Conservation (phyloP, 345 rosid genomes). For the Citrus sp. region DNA sequence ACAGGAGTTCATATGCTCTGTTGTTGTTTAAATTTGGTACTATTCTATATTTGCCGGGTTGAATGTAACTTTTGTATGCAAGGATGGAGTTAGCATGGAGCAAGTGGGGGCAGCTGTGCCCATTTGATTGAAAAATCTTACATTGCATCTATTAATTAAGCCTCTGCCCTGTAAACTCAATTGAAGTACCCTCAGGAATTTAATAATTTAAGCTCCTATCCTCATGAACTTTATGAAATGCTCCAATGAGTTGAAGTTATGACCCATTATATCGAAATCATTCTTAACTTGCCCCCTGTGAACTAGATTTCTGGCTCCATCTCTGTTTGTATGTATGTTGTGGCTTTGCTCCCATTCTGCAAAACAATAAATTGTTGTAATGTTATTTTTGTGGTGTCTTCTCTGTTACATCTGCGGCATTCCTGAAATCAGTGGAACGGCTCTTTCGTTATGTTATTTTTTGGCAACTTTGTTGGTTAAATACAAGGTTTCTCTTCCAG, state of each 20-base stretch:
- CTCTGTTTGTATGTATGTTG: neutral
- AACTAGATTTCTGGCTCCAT: too few species aligned
- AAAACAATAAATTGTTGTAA: neutral
- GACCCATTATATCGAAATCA: too few species aligned
- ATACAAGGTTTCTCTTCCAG: conserved; percentile 38
- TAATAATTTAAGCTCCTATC: too few species aligned
- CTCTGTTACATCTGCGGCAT: neutral
- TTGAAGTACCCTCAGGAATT: too few species aligned
- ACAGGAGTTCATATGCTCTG: neutral
- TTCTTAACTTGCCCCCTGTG: too few species aligned
- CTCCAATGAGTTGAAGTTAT: too few species aligned
- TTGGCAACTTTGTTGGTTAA: neutral
- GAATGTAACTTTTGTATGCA: neutral
- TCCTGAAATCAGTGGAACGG: neutral
- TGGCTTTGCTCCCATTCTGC: neutral
- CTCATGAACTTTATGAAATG: too few species aligned
- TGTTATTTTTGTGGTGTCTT: neutral
- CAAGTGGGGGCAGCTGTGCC: too few species aligned
- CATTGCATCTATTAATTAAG: too few species aligned
- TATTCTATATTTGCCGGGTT: neutral
- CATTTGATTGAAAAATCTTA: too few species aligned
- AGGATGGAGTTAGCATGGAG: too few species aligned
- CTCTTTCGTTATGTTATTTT: neutral
- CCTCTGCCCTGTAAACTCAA: too few species aligned
- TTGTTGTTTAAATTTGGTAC: neutral